Evolutionary conservation across 345 rosid species (phyloP).

Genomic region (Eucalyptus curtisii): DNA sequence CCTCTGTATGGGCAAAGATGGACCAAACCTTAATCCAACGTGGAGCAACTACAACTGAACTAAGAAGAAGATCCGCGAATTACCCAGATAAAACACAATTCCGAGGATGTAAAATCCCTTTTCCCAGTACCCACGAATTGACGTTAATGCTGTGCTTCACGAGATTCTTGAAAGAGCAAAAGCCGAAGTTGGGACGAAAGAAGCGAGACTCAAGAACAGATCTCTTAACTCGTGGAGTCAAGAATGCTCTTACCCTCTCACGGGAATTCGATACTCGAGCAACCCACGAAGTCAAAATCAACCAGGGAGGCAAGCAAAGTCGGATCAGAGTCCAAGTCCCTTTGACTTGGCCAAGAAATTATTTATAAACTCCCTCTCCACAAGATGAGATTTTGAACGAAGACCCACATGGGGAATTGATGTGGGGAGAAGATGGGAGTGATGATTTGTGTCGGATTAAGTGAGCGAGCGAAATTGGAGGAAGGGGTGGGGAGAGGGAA

Average conservation of each 20-base stretch:
- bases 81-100: background rate
- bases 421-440: background rate
- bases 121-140: background rate
- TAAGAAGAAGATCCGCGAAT: background rate
- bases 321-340: background rate
- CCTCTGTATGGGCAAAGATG: background rate
- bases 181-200: background rate
- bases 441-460: background rate
- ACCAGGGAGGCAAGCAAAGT: background rate
- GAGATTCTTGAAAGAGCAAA: background rate
- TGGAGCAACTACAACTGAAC: background rate
- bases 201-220: background rate
- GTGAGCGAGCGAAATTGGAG: background rate
- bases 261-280: background rate
- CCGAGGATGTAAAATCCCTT: background rate
- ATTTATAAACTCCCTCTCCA: background rate
- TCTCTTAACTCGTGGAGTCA: background rate
- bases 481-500: background rate
- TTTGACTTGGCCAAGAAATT: background rate
- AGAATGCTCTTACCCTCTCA: background rate
- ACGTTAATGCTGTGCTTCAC: background rate
- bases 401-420: background rate
- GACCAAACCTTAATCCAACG: background rate
- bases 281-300: background rate
- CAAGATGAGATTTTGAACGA: background rate